A percentile compares a stretch with the other conserved stretches of the same genome.
These are phyloP conservation scores for Exserohilum rostratum DNA, from an alignment of 2,329 filamentous ascomycete species.

Conservation along the genomic window DNA sequence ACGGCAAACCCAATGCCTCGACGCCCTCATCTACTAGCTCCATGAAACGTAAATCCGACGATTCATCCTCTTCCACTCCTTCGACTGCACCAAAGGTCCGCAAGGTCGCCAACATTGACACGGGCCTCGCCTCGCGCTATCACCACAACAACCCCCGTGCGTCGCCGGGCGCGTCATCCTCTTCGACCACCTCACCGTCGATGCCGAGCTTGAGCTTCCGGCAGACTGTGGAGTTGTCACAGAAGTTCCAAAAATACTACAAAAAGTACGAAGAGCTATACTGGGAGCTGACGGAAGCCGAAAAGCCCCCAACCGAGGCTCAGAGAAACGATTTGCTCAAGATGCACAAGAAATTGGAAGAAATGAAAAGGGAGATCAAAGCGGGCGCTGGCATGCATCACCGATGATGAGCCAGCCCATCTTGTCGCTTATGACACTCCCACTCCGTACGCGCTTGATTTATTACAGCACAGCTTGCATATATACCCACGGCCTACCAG, in stretches of 20 bases:
- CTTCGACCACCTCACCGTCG: conserved; percentile 42
- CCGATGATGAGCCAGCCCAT: conserved; percentile 21
- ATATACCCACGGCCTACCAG: conserved; percentile 27
- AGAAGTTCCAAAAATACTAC: conserved; percentile 64
- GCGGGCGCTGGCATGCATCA: conserved; percentile 42
- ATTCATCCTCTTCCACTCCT: conserved; percentile 41
- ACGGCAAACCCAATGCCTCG: conserved; percentile 36
- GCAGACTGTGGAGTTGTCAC: conserved; percentile 54
- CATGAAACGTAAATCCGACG: conserved; percentile 55
- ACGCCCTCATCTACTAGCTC: conserved; percentile 39
- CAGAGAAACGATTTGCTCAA: conserved; percentile 60
- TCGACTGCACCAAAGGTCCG: conserved; percentile 36
- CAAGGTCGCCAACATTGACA: conserved; percentile 45
- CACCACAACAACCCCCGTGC: conserved; percentile 39
- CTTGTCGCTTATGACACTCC: conserved; percentile 6
- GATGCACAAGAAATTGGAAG: conserved; percentile 60
- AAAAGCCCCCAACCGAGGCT: conserved; percentile 53
- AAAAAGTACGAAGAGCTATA: conserved; percentile 64
- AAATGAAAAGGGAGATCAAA: conserved; percentile 64
- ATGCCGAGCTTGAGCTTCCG: conserved; percentile 49
- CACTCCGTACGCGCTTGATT: conserved; percentile 17
- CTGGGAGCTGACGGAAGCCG: conserved; percentile 50
- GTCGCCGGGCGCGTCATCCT: conserved; percentile 44
- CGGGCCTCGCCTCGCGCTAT: conserved; percentile 45
- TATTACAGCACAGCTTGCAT: conserved; percentile 23